Conservation (phyloP, 2,329 filamentous ascomycete genomes). For the Colletotrichum coccodes region DNA sequence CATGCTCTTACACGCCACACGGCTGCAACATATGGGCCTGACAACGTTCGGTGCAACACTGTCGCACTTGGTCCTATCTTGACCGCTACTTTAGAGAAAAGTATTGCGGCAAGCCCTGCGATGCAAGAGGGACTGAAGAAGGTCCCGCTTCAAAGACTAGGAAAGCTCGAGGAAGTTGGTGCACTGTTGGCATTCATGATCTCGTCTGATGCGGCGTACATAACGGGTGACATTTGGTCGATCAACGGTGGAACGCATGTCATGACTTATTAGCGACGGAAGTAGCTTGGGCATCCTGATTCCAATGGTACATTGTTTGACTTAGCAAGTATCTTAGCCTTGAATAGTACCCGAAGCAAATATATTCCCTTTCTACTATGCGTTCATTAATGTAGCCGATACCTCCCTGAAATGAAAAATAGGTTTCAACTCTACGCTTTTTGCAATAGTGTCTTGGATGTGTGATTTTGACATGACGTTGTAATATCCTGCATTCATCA, state of each 20-base stretch:
- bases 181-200: constrained; percentile 13
- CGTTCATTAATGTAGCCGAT: no score
- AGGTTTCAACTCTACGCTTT: no score
- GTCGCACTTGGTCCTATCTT: constrained; percentile 2
- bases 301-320: no score
- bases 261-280: background rate
- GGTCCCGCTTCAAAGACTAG: background rate
- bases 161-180: constrained; percentile 14
- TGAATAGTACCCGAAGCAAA: no score
- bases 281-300: no score
- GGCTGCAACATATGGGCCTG: background rate
- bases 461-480: no score
- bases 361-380: no score
- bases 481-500: no score
- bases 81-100: constrained; percentile 2
- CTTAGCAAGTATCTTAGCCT: no score
- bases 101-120: constrained; percentile 1
- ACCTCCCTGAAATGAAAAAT: no score
- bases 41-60: constrained; percentile 16
- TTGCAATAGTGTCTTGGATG: no score
- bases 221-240: constrained; percentile 13
- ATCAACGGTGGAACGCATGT: constrained; percentile 16
- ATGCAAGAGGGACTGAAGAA: constrained; percentile 8
- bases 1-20: constrained; percentile 19
- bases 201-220: constrained; percentile 16